Percentiles rank a stretch among this genome's conserved stretches.
These are phyloP conservation scores for Silene conica DNA, from an alignment of 148 eudicot genomes.

Conservation along the genomic window DNA sequence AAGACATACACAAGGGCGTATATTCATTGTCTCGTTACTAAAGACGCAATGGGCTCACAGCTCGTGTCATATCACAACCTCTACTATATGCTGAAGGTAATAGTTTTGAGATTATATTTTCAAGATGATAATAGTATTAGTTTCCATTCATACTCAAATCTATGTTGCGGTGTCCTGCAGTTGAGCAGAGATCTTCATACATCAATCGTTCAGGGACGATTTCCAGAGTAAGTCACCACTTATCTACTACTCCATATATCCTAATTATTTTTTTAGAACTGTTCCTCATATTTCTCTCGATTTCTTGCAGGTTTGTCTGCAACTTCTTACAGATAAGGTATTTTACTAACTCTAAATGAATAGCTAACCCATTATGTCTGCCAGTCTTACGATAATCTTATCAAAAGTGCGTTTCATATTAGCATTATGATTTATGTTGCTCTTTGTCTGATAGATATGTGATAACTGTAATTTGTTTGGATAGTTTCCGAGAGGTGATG, in stretches of 20 bases:
- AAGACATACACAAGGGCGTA: conserved; percentile 83
- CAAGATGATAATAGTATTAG: background rate
- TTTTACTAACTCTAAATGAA: background rate
- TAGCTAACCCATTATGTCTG: background rate
- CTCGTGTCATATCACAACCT: conserved; percentile 89
- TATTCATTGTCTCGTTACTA: conserved; percentile 84
- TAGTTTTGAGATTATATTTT: conserved; percentile 3
- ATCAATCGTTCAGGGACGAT: conserved; percentile 62
- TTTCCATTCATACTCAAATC: conserved; percentile 2
- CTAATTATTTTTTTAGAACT: background rate
- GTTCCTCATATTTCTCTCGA: background rate
- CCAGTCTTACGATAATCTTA: background rate
- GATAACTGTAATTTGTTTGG: background rate
- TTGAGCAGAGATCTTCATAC: conserved; percentile 79
- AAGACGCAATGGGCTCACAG: conserved; percentile 96
- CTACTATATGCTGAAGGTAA: conserved; percentile 84
- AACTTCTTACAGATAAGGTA: conserved; percentile 76
- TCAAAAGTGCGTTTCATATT: background rate
- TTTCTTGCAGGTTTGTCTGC: conserved; percentile 67
- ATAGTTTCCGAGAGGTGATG: conserved; percentile 84
- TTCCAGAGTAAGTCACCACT: conserved; percentile 62
- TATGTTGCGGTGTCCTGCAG: conserved; percentile 35
- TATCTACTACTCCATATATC: background rate
- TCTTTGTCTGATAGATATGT: background rate
- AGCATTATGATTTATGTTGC: background rate